phyloP scores from a whole-genome alignment of 2,329 filamentous ascomycete species.

The Byssothecium circinans region DNA sequence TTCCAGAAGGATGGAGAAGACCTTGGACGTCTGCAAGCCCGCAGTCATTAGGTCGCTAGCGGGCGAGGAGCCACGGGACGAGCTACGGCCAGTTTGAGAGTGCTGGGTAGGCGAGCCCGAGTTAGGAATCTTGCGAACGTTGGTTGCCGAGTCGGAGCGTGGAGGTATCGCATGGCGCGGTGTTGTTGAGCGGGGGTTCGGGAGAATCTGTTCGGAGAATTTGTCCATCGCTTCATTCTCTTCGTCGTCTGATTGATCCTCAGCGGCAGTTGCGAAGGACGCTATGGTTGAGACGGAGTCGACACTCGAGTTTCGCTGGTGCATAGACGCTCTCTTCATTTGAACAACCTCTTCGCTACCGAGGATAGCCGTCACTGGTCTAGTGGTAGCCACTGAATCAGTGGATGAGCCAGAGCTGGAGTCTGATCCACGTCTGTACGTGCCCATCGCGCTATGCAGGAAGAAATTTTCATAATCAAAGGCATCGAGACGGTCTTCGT shows the following conservation, averaged over 20 bases:
- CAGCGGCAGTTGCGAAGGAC: conserved; percentile 65
- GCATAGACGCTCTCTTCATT: conserved; percentile 34
- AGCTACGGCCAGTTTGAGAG: conserved; percentile 11
- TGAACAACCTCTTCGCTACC: conserved; percentile 21
- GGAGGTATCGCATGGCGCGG: conserved; percentile 22
- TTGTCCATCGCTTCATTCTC: conserved; percentile 48
- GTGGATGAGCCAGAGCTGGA: conserved; percentile 53
- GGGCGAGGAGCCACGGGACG: conserved; percentile 26
- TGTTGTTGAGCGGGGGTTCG: conserved; percentile 18
- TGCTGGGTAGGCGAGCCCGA: conserved; percentile 35
- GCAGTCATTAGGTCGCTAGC: conserved; percentile 32
- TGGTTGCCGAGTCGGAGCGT: conserved; percentile 39
- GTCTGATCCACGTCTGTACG: conserved; percentile 64
- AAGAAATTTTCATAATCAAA: conserved; percentile 98
- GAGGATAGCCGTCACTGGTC: conserved; percentile 37
- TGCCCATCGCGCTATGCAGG: conserved; percentile 87
- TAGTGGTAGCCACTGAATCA: conserved; percentile 56
- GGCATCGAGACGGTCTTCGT: conserved; percentile 91
- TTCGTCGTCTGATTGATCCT: conserved; percentile 48
- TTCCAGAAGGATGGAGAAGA: conserved; percentile 47
- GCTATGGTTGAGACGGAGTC: conserved; percentile 63
- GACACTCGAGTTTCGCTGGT: conserved; percentile 58
- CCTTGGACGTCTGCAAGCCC: conserved; percentile 44
- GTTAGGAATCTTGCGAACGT: conserved; percentile 27
- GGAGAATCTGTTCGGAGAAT: conserved; percentile 37